Conservation (phyloP, 257 asterid species). For the Penstemon eatonii region DNA sequence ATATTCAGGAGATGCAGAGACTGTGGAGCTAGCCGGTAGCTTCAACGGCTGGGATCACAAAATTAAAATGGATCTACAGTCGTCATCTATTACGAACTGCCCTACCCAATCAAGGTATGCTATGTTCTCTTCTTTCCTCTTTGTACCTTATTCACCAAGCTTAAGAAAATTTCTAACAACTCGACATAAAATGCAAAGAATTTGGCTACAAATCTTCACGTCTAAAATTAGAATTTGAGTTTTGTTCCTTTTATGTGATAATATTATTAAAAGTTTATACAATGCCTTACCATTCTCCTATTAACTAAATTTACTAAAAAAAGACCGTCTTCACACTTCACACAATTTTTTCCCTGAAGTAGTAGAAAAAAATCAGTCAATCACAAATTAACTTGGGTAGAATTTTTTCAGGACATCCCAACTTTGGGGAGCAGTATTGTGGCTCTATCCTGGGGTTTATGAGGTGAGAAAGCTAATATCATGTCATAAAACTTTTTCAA, state of each 20-base stretch:
- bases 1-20: constrained; percentile 66
- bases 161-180: not conserved
- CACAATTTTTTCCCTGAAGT: not conserved
- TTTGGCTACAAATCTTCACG: not conserved
- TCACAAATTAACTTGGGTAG: constrained; percentile 8
- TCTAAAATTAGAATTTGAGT: too few species aligned
- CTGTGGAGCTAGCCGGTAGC: constrained; percentile 87
- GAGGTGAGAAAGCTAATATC: constrained; percentile 54
- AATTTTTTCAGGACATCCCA: constrained; percentile 53
- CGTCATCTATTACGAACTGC: constrained; percentile 34
- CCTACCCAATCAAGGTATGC: constrained; percentile 46
- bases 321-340: not conserved
- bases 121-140: constrained; percentile 7
- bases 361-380: not conserved
- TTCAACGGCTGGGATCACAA: constrained; percentile 90
- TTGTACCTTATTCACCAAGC: not conserved
- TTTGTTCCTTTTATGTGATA: too few species aligned
- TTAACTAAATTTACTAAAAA: too few species aligned
- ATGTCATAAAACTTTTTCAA: not conserved
- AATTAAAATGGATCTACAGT: constrained; percentile 57
- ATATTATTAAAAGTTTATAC: too few species aligned
- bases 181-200: not conserved
- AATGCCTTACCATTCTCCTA: too few species aligned
- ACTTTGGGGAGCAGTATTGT: constrained; percentile 67
- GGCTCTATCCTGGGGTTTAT: constrained; percentile 97